phyloP scores from a whole-genome alignment of 257 asterid species.

The Nicotiana sylvestris region DNA sequence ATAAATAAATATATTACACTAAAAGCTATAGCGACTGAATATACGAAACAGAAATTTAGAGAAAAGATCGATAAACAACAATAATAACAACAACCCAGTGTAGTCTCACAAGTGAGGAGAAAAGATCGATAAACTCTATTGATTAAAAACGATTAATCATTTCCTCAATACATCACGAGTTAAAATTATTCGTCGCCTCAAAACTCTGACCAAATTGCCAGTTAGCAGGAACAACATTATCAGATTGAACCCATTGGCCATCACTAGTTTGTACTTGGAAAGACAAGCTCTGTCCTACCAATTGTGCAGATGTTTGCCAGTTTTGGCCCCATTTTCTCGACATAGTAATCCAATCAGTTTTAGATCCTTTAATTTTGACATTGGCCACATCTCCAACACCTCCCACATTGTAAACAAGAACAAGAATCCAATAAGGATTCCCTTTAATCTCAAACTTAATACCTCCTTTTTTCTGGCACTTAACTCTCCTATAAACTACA shows the following conservation, averaged over 20 bases:
- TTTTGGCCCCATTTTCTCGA: constrained; percentile 39
- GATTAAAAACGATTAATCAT: not conserved
- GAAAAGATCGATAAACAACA: not conserved
- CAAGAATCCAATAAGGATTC: constrained; percentile 21
- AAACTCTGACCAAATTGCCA: constrained; percentile 15
- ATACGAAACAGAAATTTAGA: not conserved
- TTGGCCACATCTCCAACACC: constrained; percentile 37
- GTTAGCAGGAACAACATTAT: not conserved
- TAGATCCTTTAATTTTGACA: constrained; percentile 21
- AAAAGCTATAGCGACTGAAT: no score
- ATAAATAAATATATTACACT: no score
- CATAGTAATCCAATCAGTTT: constrained; percentile 24
- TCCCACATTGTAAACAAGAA: constrained; percentile 33
- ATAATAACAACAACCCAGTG: no score
- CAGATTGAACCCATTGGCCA: not conserved
- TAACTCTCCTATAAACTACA: constrained; percentile 21
- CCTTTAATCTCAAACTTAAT: constrained; percentile 32
- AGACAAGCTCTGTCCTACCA: constrained; percentile 9
- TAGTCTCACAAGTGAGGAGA: no score
- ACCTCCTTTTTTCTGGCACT: constrained; percentile 33
- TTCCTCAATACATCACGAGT: not conserved
- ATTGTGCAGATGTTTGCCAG: constrained; percentile 19
- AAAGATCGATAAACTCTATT: not conserved
- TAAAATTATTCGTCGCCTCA: not conserved
- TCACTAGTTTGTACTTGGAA: constrained; percentile 1